Percentiles rank a stretch among this genome's conserved stretches.
phyloP scores from a whole-genome alignment of 139 green algal species.

The Mesotaenium endlicherianum region DNA sequence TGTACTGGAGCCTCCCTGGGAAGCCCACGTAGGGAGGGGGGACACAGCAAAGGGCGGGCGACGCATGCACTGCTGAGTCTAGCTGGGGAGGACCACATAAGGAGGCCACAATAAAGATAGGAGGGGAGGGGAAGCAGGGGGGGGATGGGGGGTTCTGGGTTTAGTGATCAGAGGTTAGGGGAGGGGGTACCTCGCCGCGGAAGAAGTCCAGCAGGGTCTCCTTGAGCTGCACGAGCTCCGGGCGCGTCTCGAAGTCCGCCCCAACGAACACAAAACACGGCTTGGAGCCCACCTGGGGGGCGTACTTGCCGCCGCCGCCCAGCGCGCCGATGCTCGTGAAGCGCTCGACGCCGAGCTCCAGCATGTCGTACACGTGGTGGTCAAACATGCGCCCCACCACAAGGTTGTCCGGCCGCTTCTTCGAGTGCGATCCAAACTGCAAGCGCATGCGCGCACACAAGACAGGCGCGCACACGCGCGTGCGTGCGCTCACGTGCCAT shows the following conservation, averaged over 20 bases:
- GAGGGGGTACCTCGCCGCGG: constrained; percentile 30
- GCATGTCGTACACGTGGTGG: constrained; percentile 79
- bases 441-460: too few species aligned
- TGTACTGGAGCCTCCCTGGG: too few species aligned
- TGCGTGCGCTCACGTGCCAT: too few species aligned
- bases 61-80: background rate
- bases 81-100: background rate
- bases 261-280: constrained; percentile 48
- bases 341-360: constrained; percentile 52
- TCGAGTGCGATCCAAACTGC: constrained; percentile 82
- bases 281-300: constrained; percentile 41
- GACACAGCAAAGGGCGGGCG: background rate
- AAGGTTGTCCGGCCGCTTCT: constrained; percentile 96
- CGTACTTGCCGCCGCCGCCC: constrained; percentile 16
- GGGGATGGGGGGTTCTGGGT: background rate
- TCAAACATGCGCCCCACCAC: constrained; percentile 88
- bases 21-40: too few species aligned
- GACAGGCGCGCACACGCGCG: too few species aligned
- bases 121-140: background rate
- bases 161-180: background rate
- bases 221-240: constrained; percentile 28
- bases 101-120: background rate
- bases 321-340: constrained; percentile 24
- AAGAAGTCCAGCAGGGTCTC: constrained; percentile 45
- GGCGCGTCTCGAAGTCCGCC: constrained; percentile 40